Evolutionary conservation across 1,284 basidiomycete species (phyloP), one percentile per base, ranked within the genome.

Genomic region (Marasmius fiardii): DNA sequence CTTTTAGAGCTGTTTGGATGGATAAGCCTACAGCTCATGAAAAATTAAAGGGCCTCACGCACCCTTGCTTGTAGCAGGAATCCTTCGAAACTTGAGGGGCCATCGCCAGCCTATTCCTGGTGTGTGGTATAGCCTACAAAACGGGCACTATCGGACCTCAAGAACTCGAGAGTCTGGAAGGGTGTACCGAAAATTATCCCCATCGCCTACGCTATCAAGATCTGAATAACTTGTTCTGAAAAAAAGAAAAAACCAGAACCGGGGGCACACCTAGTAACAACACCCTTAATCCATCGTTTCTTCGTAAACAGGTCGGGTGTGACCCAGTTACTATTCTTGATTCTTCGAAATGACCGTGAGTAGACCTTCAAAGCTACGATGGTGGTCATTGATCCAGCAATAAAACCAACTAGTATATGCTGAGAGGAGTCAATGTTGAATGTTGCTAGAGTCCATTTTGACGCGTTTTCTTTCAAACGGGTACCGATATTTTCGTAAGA

Each of bases 191-290:
- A 90, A 91, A 64, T 86, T 87, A 66, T 90, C 94, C 37, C 80
- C 87, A 67, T 94, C 92, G 2, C 90, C 90, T 49, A 94, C 92
- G 63, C 92, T 92, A 63, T 48, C 33, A 20, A 49, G 28, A 52
- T 28, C 54, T 52, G 31, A 54, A 23, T 18, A 57, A 54, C 21
- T 39, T 34, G n/a, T 24, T 8, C 28, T 28, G 41, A 34, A 52
- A 34, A 21, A 44, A 48, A 43, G 11, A 16, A 12, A 23, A 28
- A n/a, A 21, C 45, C 35, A 12, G 23, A 7, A 61, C n/a, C n/a
- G n/a, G n/a, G n/a, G n/a, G n/a, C 79, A 63, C 64, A 90, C 89
- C 78, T 84, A 4, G 89, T 90, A 18, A 93, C 90, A 7, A 82
- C 71, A 5, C 91, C 91, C 61, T 80, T 85, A 39, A 92, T 73